phyloP scores from a whole-genome alignment of 257 asterid genomes.

The Nicotiana otophora region DNA sequence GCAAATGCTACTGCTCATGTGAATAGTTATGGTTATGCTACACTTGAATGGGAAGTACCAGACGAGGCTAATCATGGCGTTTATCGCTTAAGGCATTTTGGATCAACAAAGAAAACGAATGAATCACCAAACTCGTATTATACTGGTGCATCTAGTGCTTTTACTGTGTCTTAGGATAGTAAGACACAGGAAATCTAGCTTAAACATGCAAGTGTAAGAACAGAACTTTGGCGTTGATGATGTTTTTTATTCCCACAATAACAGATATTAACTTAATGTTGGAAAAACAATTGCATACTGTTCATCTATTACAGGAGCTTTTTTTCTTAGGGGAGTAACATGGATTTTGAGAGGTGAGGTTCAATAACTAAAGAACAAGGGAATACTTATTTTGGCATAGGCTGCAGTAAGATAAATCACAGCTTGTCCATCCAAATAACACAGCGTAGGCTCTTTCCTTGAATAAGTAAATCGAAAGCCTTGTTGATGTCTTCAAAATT shows the following conservation, averaged over 20 bases:
- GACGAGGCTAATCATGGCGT: slow-evolving; percentile 23
- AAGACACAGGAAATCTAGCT: not conserved
- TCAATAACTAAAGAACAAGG: not conserved
- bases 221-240: too few species aligned
- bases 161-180: slow-evolving; percentile 18
- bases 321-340: not conserved
- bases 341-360: not conserved
- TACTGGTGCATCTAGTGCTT: slow-evolving; percentile 51
- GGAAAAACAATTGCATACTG: too few species aligned
- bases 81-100: slow-evolving; percentile 45
- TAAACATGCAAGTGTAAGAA: not conserved
- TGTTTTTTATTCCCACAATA: too few species aligned
- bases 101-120: slow-evolving; percentile 31
- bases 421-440: slow-evolving; percentile 82
- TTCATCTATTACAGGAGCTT: too few species aligned
- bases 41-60: slow-evolving; percentile 57
- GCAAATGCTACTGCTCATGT: not conserved
- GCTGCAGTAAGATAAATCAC: slow-evolving; percentile 11
- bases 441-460: slow-evolving; percentile 75
- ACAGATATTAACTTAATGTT: too few species aligned
- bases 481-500: slow-evolving; percentile 54
- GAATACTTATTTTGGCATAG: not conserved
- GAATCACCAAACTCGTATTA: slow-evolving; percentile 31
- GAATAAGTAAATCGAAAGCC: slow-evolving; percentile 60
- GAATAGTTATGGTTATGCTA: slow-evolving; percentile 32